Base-by-base conservation (phyloP, 805 yeast genomes). In the Myxozyma melibiosi region DNA sequence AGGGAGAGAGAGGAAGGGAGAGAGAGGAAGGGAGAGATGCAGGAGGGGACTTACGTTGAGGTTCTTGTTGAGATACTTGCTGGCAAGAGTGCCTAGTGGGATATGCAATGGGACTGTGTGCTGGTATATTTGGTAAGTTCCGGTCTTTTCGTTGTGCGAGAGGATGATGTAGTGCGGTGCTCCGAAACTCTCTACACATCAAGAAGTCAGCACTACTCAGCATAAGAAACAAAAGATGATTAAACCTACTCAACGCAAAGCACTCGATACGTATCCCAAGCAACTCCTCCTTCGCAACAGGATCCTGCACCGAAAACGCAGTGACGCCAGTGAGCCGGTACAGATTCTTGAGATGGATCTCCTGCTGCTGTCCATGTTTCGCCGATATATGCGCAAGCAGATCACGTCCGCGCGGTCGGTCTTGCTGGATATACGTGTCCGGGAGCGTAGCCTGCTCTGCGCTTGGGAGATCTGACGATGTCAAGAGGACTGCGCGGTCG, bases 201-300 rank as follows among this genome's bases (percentile, higher is more conserved):
- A n/a, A n/a, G n/a, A 14, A 7, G 28, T 24, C 22, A 18, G 37
- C 9, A 14, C 18, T 11, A 22, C 14, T 13, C 13, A 14, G 22
- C 18, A 14, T 13, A 51, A n/a, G 6, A 2, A 7, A 16, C 4
- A 18, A 25, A 39, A 5, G 2, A 22, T 11, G 4, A 24, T n/a
- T 33, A 2, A 25, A 45, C 61, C 6, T 52, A 56, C 65, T 37
- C 28, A 40, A 30, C 1, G 54, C 58, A 35, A 55, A 55, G 24
- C 51, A 45, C 28, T 62, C 65, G n/a, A 62, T 43, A n/a, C 65
- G 52, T 3, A 62, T 40, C 7, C 65, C 65, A n/a, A 61, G 47
- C 34, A 61, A 25, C n/a, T 33, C 44, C 16, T 31, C 53, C 16
- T 40, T 34, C 7, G 49, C 22, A 11, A 53, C 42, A 13, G 65